Evolutionary conservation across 345 rosid genomes (phyloP).

Genomic region (Salix brachista): DNA sequence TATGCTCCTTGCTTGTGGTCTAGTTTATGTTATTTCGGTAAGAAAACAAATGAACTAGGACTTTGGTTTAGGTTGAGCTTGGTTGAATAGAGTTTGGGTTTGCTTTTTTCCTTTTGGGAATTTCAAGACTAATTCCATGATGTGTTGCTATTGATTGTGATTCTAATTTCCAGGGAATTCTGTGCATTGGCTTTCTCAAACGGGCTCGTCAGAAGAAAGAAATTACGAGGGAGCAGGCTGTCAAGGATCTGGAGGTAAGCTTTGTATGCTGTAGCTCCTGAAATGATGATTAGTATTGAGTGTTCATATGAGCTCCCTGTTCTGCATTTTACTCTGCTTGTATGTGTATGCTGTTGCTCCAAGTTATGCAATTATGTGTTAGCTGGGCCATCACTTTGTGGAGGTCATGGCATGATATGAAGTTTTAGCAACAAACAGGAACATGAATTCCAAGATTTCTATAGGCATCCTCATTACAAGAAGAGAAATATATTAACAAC

Average conservation of each 20-base stretch:
- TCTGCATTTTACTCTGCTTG: not conserved
- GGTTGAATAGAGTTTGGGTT: too few species aligned
- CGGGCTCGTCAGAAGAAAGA: slow-evolving; percentile 72
- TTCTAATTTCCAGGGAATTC: slow-evolving; percentile 52
- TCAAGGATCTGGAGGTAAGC: slow-evolving; percentile 78
- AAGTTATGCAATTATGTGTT: not conserved
- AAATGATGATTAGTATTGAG: not conserved
- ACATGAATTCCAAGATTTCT: too few species aligned
- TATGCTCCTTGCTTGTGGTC: slow-evolving; percentile 84
- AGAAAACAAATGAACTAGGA: slow-evolving; percentile 15
- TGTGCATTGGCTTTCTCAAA: slow-evolving; percentile 86
- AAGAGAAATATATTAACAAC: too few species aligned
- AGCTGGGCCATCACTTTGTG: not conserved
- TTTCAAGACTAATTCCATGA: too few species aligned
- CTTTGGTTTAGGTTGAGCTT: not conserved
- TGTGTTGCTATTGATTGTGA: too few species aligned
- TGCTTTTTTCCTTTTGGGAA: too few species aligned
- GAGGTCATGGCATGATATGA: not conserved
- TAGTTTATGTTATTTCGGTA: slow-evolving; percentile 67
- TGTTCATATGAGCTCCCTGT: not conserved
- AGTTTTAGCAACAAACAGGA: too few species aligned
- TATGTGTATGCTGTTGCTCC: not conserved
- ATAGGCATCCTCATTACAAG: too few species aligned
- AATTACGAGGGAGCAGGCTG: slow-evolving; percentile 74
- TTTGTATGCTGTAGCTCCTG: slow-evolving; percentile 2